Evolutionary conservation across 768 basidiomycete genomes (phyloP), one percentile per base, ranked within the genome.

Genomic region (Glaciozyma martinii): DNA sequence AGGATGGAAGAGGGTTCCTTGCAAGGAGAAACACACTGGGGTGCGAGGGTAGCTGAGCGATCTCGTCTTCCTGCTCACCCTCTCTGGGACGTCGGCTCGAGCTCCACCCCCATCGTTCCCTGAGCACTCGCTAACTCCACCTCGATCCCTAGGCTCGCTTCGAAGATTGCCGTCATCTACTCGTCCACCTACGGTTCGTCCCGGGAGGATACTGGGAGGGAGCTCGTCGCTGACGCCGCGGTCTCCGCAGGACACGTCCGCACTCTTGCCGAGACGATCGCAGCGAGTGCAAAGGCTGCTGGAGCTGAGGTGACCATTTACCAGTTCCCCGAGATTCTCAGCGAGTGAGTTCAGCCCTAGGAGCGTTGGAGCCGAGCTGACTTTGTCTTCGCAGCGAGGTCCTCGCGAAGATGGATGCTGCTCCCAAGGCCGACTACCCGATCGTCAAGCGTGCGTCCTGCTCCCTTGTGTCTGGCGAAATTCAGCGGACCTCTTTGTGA

Each of bases 321-420:
- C 72, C 73, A 74, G 50, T 74, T 93, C 65, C 72, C 84, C 59
- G 90, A 65, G 60, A 62, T 66, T 43, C 85, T 93, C 57, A 72
- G 86, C 4, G 74, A 80, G 37, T 40, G 37, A 40, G 37, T 40
- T 13, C 2, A 2, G n/a, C n/a, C n/a, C n/a, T n/a, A n/a, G n/a
- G n/a, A n/a, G n/a, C n/a, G 37, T 2, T 6, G 37, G 37, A n/a
- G 37, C 33, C 10, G 12, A 40, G 37, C 37, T 40, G 37, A 40
- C 15, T 6, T 40, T 40, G 10, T 6, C 2, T 40, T 40, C 37
- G 12, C 37, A 40, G 37, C 15, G 86, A 89, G 10, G 82, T 94
- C 27, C 68, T 63, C 46, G 66, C 60, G 57, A 72, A 72, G 61
- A 67, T 67, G 61, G 58, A 67, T 63, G 70, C 68, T 25, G 68